These are phyloP conservation scores for Russula sp. DNA, from an alignment of 768 basidiomycete species.

Conservation along the genomic window DNA sequence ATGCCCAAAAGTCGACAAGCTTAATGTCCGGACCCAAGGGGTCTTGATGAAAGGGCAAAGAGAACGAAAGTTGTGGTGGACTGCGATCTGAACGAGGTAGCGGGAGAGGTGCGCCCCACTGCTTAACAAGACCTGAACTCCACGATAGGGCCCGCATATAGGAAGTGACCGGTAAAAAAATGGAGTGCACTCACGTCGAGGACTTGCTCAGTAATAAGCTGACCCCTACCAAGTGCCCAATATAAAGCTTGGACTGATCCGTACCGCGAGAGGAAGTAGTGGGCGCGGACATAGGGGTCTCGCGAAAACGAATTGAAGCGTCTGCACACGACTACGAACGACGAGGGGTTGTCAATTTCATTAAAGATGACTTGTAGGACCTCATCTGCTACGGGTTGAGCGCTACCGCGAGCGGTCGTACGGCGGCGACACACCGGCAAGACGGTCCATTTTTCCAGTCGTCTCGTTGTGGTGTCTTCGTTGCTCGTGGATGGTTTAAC, in stretches of 20 bases:
- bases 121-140: conserved; percentile 53
- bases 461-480: conserved; percentile 1
- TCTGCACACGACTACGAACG: conserved; percentile 49
- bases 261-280: conserved; percentile 70
- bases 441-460: conserved; percentile 20
- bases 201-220: conserved; percentile 22
- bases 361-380: conserved; percentile 67
- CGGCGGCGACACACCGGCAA: conserved; percentile 20
- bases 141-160: conserved; percentile 8
- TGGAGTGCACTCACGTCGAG: conserved; percentile 15
- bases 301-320: conserved; percentile 56
- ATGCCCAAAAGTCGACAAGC: conserved; percentile 52
- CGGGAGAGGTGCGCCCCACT: conserved; percentile 75
- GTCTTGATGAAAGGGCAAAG: conserved; percentile 69
- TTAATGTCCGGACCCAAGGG: conserved; percentile 61
- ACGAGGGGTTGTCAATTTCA: conserved; percentile 57
- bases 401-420: conserved; percentile 6
- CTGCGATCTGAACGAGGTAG: conserved; percentile 69
- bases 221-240: conserved; percentile 67
- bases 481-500: conserved; percentile 8
- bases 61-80: conserved; percentile 72
- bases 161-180: neutral
- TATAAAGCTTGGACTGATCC: conserved; percentile 65
- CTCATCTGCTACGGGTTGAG: conserved; percentile 38
- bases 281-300: conserved; percentile 69